Evolutionary conservation across 768 basidiomycete genomes (phyloP), one percentile per base, ranked within the genome.

Genomic region (Xanthoconium purpureum): DNA sequence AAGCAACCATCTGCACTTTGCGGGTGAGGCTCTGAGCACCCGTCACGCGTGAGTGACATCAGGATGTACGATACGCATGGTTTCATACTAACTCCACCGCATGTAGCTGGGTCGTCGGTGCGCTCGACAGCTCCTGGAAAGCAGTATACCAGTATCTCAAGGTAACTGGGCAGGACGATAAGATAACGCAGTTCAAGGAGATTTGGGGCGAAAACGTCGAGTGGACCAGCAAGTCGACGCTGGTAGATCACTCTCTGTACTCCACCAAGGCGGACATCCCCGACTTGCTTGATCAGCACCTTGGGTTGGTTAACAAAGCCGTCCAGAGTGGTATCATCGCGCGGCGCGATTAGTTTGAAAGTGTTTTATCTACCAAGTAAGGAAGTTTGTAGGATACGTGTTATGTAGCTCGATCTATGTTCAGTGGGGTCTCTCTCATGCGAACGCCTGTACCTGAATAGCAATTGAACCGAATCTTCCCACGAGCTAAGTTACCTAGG

Each of bases 31-130:
- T 1, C 3, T 63, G 12, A 63, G 63, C 39, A 60, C 58, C 2
- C 55, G 49, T 37, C 62, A 63, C 5, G 52, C 37, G 61, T 63
- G 18, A 54, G 62, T 59, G 44, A 33, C n/a, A 28, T 42, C 2
- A 8, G 6, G 33, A 14, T 1, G 24, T 74, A 75, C 52, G 68
- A 66, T 58, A n/a, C 2, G 50, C 3, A 39, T 1, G 5, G 15
- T 8, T 11, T 7, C 12, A 33, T 6, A 46, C 47, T 20, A 65
- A 37, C 55, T 60, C 50, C 37, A 24, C 24, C 24, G 24, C 24
- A 24, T 24, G 3, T 44, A 73, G 73, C 2, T 78, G 77, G 76
- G 69, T 77, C 2, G 73, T 68, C 4, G 75, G 77, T 13, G 77
- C 47, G 54, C 66, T 78, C 12, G 73, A 77, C 46, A 74, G 74